Conservation (phyloP, 129 eudicot genomes). For the sunflower (Helianthus annuus) region DNA sequence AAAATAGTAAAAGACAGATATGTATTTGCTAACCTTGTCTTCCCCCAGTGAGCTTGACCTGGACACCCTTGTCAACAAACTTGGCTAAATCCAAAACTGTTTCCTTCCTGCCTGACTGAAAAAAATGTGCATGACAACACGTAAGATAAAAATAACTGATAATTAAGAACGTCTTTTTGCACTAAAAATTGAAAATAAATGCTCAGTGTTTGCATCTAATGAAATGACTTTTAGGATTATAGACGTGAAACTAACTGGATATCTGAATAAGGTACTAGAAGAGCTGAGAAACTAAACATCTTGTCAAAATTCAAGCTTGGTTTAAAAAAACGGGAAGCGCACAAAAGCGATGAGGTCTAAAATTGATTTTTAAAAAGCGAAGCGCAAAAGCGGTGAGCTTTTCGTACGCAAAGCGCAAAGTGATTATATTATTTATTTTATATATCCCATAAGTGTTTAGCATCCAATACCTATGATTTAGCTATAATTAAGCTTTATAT, state of each 20-base stretch:
- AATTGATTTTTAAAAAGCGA: too few relatives aligned
- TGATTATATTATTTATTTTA: too few relatives aligned
- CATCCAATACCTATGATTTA: too few relatives aligned
- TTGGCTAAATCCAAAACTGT: conserved; percentile 95
- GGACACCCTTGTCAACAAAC: conserved; percentile 98
- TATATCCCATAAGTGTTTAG: too few relatives aligned
- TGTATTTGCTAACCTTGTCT: conserved; percentile 68
- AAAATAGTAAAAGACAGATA: not conserved
- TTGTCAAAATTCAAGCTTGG: conserved; percentile 14
- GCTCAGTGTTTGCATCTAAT: conserved; percentile 8
- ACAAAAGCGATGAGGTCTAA: too few relatives aligned
- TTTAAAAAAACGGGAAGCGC: too few relatives aligned
- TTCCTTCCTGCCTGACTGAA: conserved; percentile 95
- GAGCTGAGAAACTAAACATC: not conserved
- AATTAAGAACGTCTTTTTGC: not conserved
- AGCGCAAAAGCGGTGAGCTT: too few relatives aligned
- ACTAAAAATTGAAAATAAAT: not conserved
- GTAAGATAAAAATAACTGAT: conserved; percentile 13
- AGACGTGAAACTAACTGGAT: not conserved
- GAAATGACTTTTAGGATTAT: not conserved
- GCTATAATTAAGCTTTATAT: too few relatives aligned
- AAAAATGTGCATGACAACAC: conserved; percentile 2
- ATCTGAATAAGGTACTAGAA: not conserved
- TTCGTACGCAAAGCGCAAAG: too few relatives aligned
- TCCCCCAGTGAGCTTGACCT: conserved; percentile 99